phyloP scores from a whole-genome alignment of 2,329 filamentous ascomycete species.

The Clonostachys sp. region DNA sequence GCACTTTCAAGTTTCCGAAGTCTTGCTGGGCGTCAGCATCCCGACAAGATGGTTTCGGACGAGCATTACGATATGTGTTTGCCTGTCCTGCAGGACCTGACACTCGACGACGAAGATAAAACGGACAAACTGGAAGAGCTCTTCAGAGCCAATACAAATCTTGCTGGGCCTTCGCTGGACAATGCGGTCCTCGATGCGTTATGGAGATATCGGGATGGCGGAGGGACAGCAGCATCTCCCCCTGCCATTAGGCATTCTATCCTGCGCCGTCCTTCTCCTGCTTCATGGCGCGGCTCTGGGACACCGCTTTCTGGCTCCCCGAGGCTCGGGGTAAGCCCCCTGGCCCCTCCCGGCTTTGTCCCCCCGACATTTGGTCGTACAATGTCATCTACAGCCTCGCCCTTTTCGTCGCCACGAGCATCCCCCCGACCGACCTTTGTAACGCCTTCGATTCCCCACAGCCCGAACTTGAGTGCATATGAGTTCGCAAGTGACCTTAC shows the following conservation, averaged over 20 bases:
- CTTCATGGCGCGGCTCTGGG: conserved; percentile 81
- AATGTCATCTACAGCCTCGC: conserved; percentile 76
- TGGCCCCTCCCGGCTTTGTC: conserved; percentile 78
- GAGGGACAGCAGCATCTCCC: conserved; percentile 65
- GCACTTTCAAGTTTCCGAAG: not conserved
- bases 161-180: conserved; percentile 75
- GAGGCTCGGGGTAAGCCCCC: conserved; percentile 74
- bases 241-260: conserved; percentile 85
- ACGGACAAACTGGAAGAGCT: conserved; percentile 87
- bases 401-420: conserved; percentile 89
- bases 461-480: conserved; percentile 89
- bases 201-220: conserved; percentile 74
- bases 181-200: conserved; percentile 87
- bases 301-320: conserved; percentile 83
- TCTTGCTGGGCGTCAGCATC: not conserved
- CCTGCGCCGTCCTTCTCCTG: conserved; percentile 85
- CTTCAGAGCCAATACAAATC: conserved; percentile 70
- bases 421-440: conserved; percentile 88
- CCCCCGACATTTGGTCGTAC: conserved; percentile 70
- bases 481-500: conserved; percentile 83
- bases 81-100: conserved; percentile 77
- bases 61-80: conserved; percentile 88
- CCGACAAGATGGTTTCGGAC: conserved; percentile 77
- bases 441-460: conserved; percentile 85
- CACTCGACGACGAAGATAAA: conserved; percentile 90